Percentiles rank a stretch among this genome's conserved stretches.
These are phyloP conservation scores for Coemansia asiatica DNA, from an alignment of 192 early-diverging fungal species.

Conservation along the genomic window DNA sequence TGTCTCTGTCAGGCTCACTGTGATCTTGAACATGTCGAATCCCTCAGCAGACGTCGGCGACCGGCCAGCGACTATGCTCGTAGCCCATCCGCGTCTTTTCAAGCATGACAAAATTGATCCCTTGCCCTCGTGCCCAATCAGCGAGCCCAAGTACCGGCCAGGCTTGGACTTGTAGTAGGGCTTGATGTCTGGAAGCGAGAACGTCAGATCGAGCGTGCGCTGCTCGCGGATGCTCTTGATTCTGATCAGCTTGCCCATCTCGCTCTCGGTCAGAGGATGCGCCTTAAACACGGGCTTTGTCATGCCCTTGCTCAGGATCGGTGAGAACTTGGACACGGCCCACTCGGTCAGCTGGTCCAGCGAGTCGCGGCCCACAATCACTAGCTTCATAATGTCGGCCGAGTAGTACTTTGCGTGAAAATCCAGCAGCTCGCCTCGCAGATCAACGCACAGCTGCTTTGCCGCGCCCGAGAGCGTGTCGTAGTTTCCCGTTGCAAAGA, in stretches of 20 bases:
- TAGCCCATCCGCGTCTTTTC: constrained; percentile 91
- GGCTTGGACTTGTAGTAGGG: constrained; percentile 63
- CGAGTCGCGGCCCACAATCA: constrained; percentile 83
- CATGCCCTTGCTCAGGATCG: constrained; percentile 74
- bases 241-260: constrained; percentile 71
- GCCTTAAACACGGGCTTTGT: constrained; percentile 66
- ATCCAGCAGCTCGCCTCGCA: constrained; percentile 79
- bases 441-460: constrained; percentile 73
- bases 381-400: constrained; percentile 93
- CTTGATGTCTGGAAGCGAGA: constrained; percentile 82
- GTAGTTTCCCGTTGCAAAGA: constrained; percentile 91
- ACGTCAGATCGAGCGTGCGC: constrained; percentile 75
- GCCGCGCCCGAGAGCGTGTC: constrained; percentile 67
- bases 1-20: constrained; percentile 78
- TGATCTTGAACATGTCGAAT: constrained; percentile 74
- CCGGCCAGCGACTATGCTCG: constrained; percentile 66
- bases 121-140: constrained; percentile 88
- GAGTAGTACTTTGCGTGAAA: constrained; percentile 91
- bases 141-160: constrained; percentile 75
- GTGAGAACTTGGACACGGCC: constrained; percentile 78
- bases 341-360: constrained; percentile 82
- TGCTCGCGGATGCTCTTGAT: constrained; percentile 81
- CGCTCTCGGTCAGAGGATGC: constrained; percentile 72
- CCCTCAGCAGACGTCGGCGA: constrained; percentile 64
- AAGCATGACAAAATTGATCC: constrained; percentile 85